phyloP scores from a whole-genome alignment of 768 basidiomycete species.

The Boletales sp. region DNA sequence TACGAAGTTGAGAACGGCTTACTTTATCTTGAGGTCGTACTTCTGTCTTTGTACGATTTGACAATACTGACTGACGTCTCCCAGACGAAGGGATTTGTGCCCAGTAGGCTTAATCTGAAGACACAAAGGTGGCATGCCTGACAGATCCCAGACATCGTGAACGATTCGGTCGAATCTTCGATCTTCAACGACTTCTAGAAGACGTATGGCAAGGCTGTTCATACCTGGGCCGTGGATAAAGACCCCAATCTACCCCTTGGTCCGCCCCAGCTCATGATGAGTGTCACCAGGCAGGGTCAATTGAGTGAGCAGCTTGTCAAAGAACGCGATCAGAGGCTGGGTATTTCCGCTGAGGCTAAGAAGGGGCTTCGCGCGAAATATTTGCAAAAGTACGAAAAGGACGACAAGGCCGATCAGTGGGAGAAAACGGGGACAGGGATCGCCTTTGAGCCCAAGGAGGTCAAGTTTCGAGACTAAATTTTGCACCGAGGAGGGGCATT shows the following conservation, averaged over 20 bases:
- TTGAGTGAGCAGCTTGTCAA: slow-evolving; percentile 28
- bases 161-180: slow-evolving; percentile 35
- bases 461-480: slow-evolving; percentile 11
- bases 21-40: slow-evolving; percentile 29
- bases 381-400: slow-evolving; percentile 36
- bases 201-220: slow-evolving; percentile 46
- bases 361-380: slow-evolving; percentile 34
- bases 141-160: slow-evolving; percentile 20
- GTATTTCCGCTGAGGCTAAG: slow-evolving; percentile 35
- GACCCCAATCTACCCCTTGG: slow-evolving; percentile 42
- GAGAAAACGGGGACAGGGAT: slow-evolving; percentile 32
- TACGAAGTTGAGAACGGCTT: slow-evolving; percentile 40
- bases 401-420: slow-evolving; percentile 37
- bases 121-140: neutral
- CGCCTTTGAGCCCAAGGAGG: slow-evolving; percentile 30
- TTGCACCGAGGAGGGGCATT: neutral
- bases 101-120: slow-evolving; percentile 11
- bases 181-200: slow-evolving; percentile 43
- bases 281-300: slow-evolving; percentile 37
- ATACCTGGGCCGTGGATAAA: slow-evolving; percentile 38
- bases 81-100: slow-evolving; percentile 24
- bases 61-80: neutral
- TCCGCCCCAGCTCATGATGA: slow-evolving; percentile 46
- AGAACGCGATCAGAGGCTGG: slow-evolving; percentile 31
- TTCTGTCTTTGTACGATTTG: neutral